Base-by-base conservation (phyloP, 352 stramenopile species). In the Phytophthora meadii region DNA sequence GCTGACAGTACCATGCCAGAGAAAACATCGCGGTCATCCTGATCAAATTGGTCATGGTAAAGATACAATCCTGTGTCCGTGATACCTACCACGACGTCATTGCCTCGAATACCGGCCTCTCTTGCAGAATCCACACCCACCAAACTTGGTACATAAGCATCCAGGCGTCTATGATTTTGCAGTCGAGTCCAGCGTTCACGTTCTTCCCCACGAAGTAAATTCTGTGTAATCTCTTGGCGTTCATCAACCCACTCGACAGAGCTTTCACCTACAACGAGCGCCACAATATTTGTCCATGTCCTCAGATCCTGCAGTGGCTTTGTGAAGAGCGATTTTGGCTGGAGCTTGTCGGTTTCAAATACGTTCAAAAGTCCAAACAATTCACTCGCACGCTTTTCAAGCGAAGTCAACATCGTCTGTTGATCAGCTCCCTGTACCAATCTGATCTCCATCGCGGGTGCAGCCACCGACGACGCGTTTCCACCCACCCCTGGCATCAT, bases 21-120 rank as follows among this genome's bases (percentile, higher is more conserved):
- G 52, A 79, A 93, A 28, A 93, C 78, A 41, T 54, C 59, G 49
- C 79, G 84, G 37, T 78, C 76, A 2, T 68, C 51, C 60, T 94
- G 87, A 61, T 94, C 79, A 40, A 95, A 92, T 60, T 95, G 86
- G 52, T 94, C 87, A 55, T 94, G 87, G 37, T 92, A 79, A 5
- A 93, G 72, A 73, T 94, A 94, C 19, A 94, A 61, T 0, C 86
- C 86, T 4, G 86, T 89, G 61, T 95, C 87, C 1, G 87, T 93
- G 54, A 95, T 88, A n/a, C 84, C 87, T 6, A 93, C 85, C 54
- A 92, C 70, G 9, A 95, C 69, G 47, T 79, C 65, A 65, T 88
- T 91, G 34, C 87, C 87, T 36, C 69, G 68, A 70, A 94, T 92
- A 22, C 87, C 87, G 8, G 76, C 67, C 24, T 70, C 61, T 63